phyloP scores from a whole-genome alignment of 495 filamentous ascomycete species.

The Aspergillus kassunensis region DNA sequence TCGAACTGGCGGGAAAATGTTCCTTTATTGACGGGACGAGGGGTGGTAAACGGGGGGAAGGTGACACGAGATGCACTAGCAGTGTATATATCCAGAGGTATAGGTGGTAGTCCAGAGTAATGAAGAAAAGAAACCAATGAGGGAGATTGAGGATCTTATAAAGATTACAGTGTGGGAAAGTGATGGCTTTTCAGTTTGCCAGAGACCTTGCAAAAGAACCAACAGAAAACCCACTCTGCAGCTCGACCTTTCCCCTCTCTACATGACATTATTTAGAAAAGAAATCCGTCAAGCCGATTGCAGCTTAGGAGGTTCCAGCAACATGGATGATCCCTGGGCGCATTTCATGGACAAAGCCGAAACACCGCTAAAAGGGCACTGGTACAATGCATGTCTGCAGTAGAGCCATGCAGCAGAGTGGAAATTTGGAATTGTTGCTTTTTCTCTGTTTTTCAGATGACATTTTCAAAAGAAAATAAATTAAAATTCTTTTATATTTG shows the following conservation, averaged over 20 bases:
- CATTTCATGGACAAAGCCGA: constrained; percentile 23
- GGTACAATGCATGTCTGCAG: constrained; percentile 17
- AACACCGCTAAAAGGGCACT: constrained; percentile 22
- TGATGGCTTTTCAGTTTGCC: constrained; percentile 8
- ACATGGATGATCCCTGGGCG: constrained; percentile 38
- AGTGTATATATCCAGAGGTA: neutral
- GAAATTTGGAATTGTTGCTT: constrained; percentile 14
- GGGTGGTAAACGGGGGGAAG: constrained; percentile 9
- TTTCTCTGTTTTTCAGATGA: constrained; percentile 5
- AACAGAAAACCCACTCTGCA: constrained; percentile 5
- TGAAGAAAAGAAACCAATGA: constrained; percentile 13
- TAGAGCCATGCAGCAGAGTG: constrained; percentile 19
- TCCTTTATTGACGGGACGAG: neutral
- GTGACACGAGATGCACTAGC: constrained; percentile 16
- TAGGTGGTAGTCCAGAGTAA: neutral
- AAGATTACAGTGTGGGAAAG: constrained; percentile 9
- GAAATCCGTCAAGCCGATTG: constrained; percentile 11
- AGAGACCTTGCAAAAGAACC: constrained; percentile 17
- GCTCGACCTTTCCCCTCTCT: neutral
- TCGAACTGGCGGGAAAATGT: neutral
- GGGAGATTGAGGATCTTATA: constrained; percentile 21
- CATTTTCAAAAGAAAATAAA: neutral
- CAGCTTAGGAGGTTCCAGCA: constrained; percentile 17
- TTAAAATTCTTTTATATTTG: constrained; percentile 6
- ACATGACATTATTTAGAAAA: neutral